phyloP scores from a whole-genome alignment of 805 yeast species.

The Lipomyces japonicus region DNA sequence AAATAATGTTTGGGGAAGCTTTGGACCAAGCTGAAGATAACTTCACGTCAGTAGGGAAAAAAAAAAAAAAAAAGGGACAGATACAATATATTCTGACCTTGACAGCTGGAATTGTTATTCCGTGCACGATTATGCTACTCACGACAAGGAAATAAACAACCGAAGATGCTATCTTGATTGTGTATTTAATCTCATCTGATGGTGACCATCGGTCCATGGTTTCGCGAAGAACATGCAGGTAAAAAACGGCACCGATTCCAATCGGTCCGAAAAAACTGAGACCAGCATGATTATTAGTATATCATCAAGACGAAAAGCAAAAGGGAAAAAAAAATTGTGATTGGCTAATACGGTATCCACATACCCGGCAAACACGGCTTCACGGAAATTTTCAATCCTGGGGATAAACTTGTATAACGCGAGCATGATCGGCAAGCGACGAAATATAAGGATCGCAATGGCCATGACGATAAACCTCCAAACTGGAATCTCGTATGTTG shows the following conservation, averaged over 20 bases:
- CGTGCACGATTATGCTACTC: conserved; percentile 71
- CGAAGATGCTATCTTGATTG: conserved; percentile 60
- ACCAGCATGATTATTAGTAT: neutral
- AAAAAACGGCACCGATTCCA: conserved; percentile 66
- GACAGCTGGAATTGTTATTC: conserved; percentile 36
- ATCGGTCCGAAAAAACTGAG: conserved; percentile 64
- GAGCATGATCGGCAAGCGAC: conserved; percentile 40
- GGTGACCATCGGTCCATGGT: conserved; percentile 9
- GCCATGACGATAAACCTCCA: conserved; percentile 39
- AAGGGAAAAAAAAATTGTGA: neutral
- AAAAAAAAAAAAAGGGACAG: neutral
- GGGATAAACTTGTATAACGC: conserved; percentile 51
- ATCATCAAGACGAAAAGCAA: neutral
- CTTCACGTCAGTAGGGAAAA: neutral
- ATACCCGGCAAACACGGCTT: conserved; percentile 61
- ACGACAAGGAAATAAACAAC: conserved; percentile 65
- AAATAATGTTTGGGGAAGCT: neutral
- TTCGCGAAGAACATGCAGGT: conserved; percentile 30
- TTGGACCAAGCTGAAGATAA: neutral
- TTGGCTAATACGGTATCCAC: too few species aligned
- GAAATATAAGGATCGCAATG: conserved; percentile 35
- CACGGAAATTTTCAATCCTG: conserved; percentile 60
- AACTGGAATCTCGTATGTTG: conserved; percentile 34
- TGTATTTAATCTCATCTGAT: conserved; percentile 35
- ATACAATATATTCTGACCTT: too few species aligned